Base-by-base conservation (phyloP, 2,329 filamentous ascomycete genomes). In the Fusarium xylarioides region DNA sequence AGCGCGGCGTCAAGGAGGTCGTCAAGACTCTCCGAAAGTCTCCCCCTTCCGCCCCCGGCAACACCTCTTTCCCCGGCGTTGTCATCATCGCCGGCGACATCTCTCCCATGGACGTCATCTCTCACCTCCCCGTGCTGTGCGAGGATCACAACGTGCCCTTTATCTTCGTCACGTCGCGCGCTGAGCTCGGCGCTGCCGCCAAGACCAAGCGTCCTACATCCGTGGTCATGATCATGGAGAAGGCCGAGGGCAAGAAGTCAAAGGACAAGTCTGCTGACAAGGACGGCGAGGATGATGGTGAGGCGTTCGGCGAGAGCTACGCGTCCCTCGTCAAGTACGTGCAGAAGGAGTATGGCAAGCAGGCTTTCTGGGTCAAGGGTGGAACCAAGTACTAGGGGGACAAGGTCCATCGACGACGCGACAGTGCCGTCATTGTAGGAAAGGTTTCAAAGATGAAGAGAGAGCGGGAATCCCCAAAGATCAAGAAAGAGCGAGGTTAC, bases 101-200 rank as follows among this genome's bases (percentile, higher is more conserved):
- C 86, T 97, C 94, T 59, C 96, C 96, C 75, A 95, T 96, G 91
- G 96, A 99, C 84, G 96, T 99, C 82, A 98, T 99, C 86, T 96
- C 94, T 68, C 96, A 99, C 86, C 93, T 99, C 75, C 96, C 96
- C 79, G 93, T 99, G 65, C 92, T 98, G 66, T 98, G 96, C 89
- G 96, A 99, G 86, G 95, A 98, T 85, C 95, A 98, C 88, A 94
- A 93, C 84, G 94, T 98, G 68, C 96, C 96, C 38, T 99, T 98
- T 86, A 91, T 99, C 83, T 99, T 97, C 83, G 93, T 99, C 78
- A 91, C 92, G 69, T 97, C 93, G 79, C 92, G 96, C 78, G 95
- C 95, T 70, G 95, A 98, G 86, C 91, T 99, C 65, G 96, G 96
- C 80, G 93, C 94, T 76, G 95, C 96, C 7, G 95, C 95, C 69